Evolutionary conservation across 805 yeast genomes (phyloP), one percentile per base, ranked within the genome.

Genomic region (Yamadazyma endophytica): DNA sequence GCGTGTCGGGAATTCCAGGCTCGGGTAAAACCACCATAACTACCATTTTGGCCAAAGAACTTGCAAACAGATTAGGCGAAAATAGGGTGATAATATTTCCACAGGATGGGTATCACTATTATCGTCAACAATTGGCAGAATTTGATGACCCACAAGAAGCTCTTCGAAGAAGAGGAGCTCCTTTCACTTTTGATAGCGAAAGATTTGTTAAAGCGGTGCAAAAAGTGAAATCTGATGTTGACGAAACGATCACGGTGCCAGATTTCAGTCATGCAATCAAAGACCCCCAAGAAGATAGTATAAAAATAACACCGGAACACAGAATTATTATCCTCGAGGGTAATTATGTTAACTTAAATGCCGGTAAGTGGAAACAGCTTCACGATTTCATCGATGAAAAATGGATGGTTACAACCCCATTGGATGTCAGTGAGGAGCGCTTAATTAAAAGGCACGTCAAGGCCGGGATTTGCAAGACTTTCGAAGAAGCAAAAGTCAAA

Each of bases 1-100:
- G 82, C 0, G 46, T 87, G n/a, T 78, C 79, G 3, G 96, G 96
- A 1, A 68, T 79, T 0, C 96, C 96, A 2, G 96, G 96, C 4
- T 77, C 89, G 0, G 96, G 96, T 0, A 87, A 87, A 51, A 72
- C 88, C 4, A 82, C 94, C 0, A 47, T 79, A 16, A 77, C 89
- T 1, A 48, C 50, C 21, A 34, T 53, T 4, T 58, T 86, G 5
- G 70, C 70, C 5, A 19, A 23, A 11, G 9, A 25, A 13, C 30
- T 64, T 17, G 43, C 35, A 18, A 21, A 33, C 6, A 21, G 21
- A 3, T 14, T 8, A 4, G 19, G 28, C 4, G 24, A 21, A 9
- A 38, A 50, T 18, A 29, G 37, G 13, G 36, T 61, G 6, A 38
- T 38, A 12, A 46, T 55, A 7, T 35, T 63, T 15, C 61, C 67